These are phyloP conservation scores for Deinandra increscens DNA, from an alignment of 129 eudicot species.

Conservation along the genomic window DNA sequence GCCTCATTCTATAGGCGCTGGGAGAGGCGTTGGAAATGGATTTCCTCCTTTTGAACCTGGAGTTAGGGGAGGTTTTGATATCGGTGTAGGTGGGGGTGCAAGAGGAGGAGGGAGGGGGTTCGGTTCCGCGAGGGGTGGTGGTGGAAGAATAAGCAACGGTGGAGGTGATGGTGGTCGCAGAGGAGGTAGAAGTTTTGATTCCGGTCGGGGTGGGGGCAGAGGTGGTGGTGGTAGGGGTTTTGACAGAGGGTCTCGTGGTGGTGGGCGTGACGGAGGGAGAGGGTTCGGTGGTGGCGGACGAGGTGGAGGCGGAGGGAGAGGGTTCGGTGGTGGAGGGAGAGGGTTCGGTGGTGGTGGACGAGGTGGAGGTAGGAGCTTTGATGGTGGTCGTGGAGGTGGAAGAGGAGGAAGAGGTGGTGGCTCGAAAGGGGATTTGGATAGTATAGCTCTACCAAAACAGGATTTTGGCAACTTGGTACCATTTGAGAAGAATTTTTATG, in stretches of 20 bases:
- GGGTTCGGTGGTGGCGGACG: constrained; percentile 33
- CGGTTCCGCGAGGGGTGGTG: constrained; percentile 24
- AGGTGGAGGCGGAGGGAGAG: constrained; percentile 40
- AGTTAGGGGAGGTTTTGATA: constrained; percentile 52
- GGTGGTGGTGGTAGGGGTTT: constrained; percentile 45
- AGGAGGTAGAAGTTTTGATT: constrained; percentile 42
- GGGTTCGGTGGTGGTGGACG: constrained; percentile 37
- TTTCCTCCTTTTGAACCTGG: constrained; percentile 60
- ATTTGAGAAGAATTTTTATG: constrained; percentile 79
- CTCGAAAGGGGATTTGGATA: constrained; percentile 66
- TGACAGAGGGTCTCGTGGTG: constrained; percentile 38
- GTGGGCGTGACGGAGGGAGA: constrained; percentile 40
- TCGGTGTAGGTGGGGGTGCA: constrained; percentile 36
- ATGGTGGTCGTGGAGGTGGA: constrained; percentile 65
- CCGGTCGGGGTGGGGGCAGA: constrained; percentile 41
- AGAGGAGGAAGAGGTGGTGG: constrained; percentile 66
- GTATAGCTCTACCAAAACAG: constrained; percentile 76
- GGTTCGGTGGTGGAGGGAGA: constrained; percentile 33
- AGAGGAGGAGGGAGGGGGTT: constrained; percentile 40
- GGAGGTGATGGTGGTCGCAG: constrained; percentile 34
- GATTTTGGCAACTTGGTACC: constrained; percentile 83
- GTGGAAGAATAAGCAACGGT: constrained; percentile 27
- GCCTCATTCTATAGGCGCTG: constrained; percentile 38
- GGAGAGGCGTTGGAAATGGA: constrained; percentile 44
- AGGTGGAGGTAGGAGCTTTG: constrained; percentile 49